phyloP scores from a whole-genome alignment of 805 yeast species.

The Cyberlindnera sargentensis region DNA sequence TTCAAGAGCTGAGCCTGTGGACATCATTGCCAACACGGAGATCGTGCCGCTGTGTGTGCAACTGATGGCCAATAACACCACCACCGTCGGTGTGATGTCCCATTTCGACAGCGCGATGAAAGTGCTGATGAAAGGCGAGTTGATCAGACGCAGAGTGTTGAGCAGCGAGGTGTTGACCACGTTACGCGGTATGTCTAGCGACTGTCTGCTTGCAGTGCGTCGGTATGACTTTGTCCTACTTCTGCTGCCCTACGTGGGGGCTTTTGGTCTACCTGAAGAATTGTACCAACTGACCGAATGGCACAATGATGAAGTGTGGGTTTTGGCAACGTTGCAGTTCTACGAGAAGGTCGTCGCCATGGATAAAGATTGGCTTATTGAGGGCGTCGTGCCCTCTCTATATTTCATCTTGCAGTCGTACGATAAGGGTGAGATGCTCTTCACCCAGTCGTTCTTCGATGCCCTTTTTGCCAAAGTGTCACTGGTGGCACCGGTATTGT shows the following conservation, averaged over 20 bases:
- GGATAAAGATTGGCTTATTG: slow-evolving; percentile 16
- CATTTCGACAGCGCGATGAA: slow-evolving; percentile 16
- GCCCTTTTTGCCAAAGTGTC: slow-evolving; percentile 15
- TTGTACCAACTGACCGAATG: slow-evolving; percentile 9
- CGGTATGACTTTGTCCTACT: slow-evolving; percentile 8
- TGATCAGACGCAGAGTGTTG: slow-evolving; percentile 17
- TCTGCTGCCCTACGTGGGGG: slow-evolving; percentile 10
- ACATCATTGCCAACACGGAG: slow-evolving; percentile 19
- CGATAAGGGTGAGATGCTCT: slow-evolving; percentile 5
- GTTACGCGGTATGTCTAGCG: slow-evolving; percentile 6
- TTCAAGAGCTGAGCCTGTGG: slow-evolving; percentile 18
- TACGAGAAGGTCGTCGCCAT: slow-evolving; percentile 7
- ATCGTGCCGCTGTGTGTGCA: slow-evolving; percentile 11
- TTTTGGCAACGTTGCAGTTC: slow-evolving; percentile 13
- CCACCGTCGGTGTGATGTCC: slow-evolving; percentile 11
- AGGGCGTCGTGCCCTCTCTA: slow-evolving; percentile 7
- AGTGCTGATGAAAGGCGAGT: slow-evolving; percentile 10
- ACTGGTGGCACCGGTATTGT: slow-evolving; percentile 4
- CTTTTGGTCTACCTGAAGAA: slow-evolving; percentile 11
- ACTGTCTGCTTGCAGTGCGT: slow-evolving; percentile 7
- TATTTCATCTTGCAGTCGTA: slow-evolving; percentile 10
- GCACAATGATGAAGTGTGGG: slow-evolving; percentile 11
- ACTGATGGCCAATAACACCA: slow-evolving; percentile 1
- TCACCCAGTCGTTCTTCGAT: slow-evolving; percentile 9
- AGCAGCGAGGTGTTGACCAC: slow-evolving; percentile 5